These are phyloP conservation scores for Calocybe cyanea DNA, from an alignment of 768 basidiomycete species.

Conservation along the genomic window DNA sequence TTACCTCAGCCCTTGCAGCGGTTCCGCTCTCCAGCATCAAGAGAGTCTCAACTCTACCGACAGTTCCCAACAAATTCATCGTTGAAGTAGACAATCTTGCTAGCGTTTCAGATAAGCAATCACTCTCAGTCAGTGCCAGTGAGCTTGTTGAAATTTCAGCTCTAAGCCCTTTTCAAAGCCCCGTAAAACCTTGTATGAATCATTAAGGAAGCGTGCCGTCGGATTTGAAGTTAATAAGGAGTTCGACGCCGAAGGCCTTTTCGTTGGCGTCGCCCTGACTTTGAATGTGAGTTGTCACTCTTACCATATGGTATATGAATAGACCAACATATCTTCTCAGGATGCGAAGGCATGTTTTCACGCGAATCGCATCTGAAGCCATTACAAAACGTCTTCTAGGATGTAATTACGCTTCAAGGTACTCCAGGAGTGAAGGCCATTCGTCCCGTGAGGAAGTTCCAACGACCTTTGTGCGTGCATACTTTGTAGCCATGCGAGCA, in stretches of 20 bases:
- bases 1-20: slow-evolving; percentile 25
- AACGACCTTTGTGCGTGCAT: slow-evolving; percentile 40
- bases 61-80: slow-evolving; percentile 50
- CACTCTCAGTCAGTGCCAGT: slow-evolving; percentile 15
- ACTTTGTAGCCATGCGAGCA: neutral
- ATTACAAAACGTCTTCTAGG: slow-evolving; percentile 26
- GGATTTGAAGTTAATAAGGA: slow-evolving; percentile 45
- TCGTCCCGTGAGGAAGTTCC: slow-evolving; percentile 45
- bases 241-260: slow-evolving; percentile 49
- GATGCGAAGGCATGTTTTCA: slow-evolving; percentile 22
- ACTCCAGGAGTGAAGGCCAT: slow-evolving; percentile 54
- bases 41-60: slow-evolving; percentile 31
- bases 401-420: slow-evolving; percentile 39
- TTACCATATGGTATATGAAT: neutral
- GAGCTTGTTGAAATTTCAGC: neutral
- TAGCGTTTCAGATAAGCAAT: slow-evolving; percentile 32
- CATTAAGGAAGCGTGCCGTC: slow-evolving; percentile 39
- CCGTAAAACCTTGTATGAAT: slow-evolving; percentile 48
- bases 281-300: slow-evolving; percentile 32
- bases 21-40: slow-evolving; percentile 35
- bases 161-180: slow-evolving; percentile 26
- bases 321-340: slow-evolving; percentile 5
- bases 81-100: slow-evolving; percentile 47
- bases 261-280: slow-evolving; percentile 55
- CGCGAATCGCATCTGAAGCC: neutral